A percentile compares a stretch with the other conserved stretches of the same genome.
Conservation (phyloP, 768 basidiomycete genomes). For the Roridomyces roridus region DNA sequence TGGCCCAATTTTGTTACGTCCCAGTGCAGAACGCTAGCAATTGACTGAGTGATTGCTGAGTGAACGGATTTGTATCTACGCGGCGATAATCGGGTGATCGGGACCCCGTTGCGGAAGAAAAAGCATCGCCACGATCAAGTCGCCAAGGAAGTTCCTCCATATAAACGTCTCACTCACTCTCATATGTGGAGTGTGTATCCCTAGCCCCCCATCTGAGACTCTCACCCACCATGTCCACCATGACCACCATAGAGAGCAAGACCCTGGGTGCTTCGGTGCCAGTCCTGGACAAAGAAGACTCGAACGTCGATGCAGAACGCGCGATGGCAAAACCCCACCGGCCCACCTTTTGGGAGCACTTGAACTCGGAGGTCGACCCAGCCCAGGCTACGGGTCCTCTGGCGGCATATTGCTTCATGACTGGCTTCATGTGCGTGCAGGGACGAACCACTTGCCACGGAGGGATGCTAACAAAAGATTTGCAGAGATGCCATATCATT, state of each 20-base stretch:
- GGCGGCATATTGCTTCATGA: slow-evolving; percentile 78
- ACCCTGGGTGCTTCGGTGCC: neutral
- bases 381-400: slow-evolving; percentile 56
- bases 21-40: too few relatives aligned
- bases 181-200: too few relatives aligned
- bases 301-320: neutral
- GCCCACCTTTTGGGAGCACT: slow-evolving; percentile 42
- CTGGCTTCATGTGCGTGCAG: slow-evolving; percentile 70
- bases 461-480: neutral
- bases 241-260: neutral
- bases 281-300: neutral
- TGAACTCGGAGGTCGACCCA: slow-evolving; percentile 58
- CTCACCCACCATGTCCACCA: too few relatives aligned
- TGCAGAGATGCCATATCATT: slow-evolving; percentile 74
- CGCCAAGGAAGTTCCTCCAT: too few relatives aligned
- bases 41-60: too few relatives aligned
- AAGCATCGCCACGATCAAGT: too few relatives aligned
- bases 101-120: too few relatives aligned
- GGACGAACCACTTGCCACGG: neutral
- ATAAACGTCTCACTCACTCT: too few relatives aligned
- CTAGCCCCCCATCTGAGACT: too few relatives aligned
- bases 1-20: too few relatives aligned
- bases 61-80: too few relatives aligned
- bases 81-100: too few relatives aligned
- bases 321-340: slow-evolving; percentile 4